Conservation (phyloP, 495 filamentous ascomycete species). For the Penicillium robsamsonii region DNA sequence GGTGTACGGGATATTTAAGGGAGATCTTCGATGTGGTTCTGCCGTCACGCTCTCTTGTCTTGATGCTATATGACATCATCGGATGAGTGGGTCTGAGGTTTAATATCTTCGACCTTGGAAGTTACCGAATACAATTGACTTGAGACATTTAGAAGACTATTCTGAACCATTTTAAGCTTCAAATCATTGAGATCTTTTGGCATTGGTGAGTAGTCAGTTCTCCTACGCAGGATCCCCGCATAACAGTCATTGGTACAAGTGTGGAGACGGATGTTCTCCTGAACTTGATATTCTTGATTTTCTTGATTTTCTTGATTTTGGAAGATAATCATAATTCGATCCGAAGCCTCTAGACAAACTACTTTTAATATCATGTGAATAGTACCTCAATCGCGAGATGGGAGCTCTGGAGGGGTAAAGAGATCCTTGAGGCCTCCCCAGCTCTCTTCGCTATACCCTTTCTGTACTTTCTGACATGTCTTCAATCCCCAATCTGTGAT, state of each 20-base stretch:
- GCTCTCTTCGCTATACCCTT: neutral
- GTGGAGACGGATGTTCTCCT: neutral
- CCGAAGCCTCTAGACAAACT: too few species aligned
- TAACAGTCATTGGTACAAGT: neutral
- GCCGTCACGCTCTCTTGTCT: neutral
- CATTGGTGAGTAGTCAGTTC: too few species aligned
- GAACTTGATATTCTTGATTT: too few species aligned
- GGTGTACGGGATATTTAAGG: neutral
- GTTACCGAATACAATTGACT: too few species aligned
- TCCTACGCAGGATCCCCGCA: neutral
- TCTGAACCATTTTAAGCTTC: too few species aligned
- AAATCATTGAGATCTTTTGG: too few species aligned
- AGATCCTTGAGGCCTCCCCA: neutral
- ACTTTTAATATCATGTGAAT: too few species aligned
- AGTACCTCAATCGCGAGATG: neutral
- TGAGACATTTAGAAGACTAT: too few species aligned
- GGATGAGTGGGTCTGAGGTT: neutral
- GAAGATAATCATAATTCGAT: too few species aligned
- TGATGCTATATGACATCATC: slow-evolving; percentile 9
- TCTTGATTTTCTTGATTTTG: too few species aligned
- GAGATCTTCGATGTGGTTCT: neutral
- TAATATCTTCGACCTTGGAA: too few species aligned
- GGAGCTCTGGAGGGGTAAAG: neutral
- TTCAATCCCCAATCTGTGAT: neutral
- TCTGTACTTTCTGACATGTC: neutral